Conservation (phyloP, 2,329 filamentous ascomycete species). For the Pseudopyrenochaeta lycopersici region DNA sequence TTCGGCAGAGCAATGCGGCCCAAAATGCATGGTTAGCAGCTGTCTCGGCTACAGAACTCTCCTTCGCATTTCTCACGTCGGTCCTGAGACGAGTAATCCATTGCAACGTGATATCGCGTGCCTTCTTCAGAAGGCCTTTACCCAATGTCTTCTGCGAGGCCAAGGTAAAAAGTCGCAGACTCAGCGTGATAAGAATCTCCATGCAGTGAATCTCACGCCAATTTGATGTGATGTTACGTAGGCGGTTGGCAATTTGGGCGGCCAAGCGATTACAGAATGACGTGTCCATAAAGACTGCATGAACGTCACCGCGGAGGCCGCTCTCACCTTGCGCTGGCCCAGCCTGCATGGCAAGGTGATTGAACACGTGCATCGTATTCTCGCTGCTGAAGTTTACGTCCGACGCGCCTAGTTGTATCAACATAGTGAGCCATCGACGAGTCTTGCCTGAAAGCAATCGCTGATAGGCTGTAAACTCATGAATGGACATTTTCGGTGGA, state of each 20-base stretch:
- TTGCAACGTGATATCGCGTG: constrained; percentile 53
- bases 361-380: constrained; percentile 58
- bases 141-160: constrained; percentile 25
- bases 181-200: constrained; percentile 63
- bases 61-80: constrained; percentile 55
- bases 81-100: constrained; percentile 62
- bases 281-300: constrained; percentile 59
- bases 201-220: constrained; percentile 67
- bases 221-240: constrained; percentile 59
- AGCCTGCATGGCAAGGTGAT: constrained; percentile 62
- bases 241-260: constrained; percentile 55
- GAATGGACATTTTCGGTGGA: constrained; percentile 53
- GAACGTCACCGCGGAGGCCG: constrained; percentile 53
- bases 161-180: constrained; percentile 51
- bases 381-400: constrained; percentile 67
- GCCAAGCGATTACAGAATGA: constrained; percentile 59
- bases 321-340: constrained; percentile 57
- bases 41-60: constrained; percentile 50
- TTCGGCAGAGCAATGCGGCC: constrained; percentile 64
- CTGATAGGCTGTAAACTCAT: constrained; percentile 64
- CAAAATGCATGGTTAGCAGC: constrained; percentile 60
- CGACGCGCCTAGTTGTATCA: constrained; percentile 60
- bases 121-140: constrained; percentile 47
- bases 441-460: constrained; percentile 54
- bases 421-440: constrained; percentile 58